Percentiles rank a stretch among this genome's conserved stretches.
These are phyloP conservation scores for Zygoascus biomembranicola DNA, from an alignment of 805 yeast species.

Conservation along the genomic window DNA sequence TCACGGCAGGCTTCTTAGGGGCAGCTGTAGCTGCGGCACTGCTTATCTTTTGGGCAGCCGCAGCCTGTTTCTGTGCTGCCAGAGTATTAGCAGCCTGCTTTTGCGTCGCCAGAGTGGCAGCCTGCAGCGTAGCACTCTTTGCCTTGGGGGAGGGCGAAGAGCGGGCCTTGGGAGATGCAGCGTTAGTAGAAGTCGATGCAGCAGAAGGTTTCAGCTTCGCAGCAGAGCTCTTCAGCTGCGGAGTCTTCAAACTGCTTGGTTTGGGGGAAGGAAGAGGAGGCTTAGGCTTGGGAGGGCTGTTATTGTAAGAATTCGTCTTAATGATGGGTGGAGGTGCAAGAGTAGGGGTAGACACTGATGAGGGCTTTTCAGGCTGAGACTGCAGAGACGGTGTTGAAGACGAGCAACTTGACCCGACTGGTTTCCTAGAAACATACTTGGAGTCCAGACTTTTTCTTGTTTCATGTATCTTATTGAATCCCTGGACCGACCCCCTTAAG, in stretches of 20 bases:
- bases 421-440: background rate
- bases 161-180: background rate
- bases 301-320: background rate
- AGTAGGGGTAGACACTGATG: background rate
- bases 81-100: background rate
- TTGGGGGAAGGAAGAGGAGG: constrained; percentile 8
- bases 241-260: background rate
- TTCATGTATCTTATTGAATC: constrained; percentile 9
- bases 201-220: background rate
- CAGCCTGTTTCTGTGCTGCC: background rate
- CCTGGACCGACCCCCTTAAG: constrained; percentile 9
- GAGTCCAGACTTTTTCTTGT: background rate
- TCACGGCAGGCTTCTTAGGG: background rate
- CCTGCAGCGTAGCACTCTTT: background rate
- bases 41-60: background rate
- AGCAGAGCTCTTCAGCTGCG: background rate
- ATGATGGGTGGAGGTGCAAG: background rate
- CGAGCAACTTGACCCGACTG: background rate
- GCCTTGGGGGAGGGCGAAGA: background rate
- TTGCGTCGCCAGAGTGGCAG: constrained; percentile 1
- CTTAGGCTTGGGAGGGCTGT: constrained; percentile 4
- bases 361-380: background rate
- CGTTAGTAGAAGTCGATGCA: background rate
- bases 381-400: background rate
- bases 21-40: background rate